Percentiles rank a stretch among this genome's conserved stretches.
phyloP scores from a whole-genome alignment of 768 basidiomycete species.

The Rhodosporidiobolus sp. region DNA sequence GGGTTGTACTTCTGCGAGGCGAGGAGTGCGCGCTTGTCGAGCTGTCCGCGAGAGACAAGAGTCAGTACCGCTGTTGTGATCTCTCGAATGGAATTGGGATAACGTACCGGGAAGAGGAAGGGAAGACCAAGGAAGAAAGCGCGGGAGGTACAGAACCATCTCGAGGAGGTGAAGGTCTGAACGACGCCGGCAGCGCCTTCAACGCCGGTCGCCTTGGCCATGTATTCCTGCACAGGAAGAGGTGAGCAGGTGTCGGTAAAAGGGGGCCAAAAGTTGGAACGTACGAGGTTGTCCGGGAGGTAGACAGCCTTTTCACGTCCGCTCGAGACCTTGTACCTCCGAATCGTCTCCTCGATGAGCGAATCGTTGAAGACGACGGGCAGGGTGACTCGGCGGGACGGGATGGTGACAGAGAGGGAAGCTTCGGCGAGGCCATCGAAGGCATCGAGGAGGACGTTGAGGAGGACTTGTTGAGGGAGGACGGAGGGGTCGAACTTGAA shows the following conservation, averaged over 20 bases:
- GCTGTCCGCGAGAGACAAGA: constrained; percentile 46
- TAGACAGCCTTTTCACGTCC: constrained; percentile 60
- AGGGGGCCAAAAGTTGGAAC: too few relatives aligned
- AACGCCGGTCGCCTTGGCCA: constrained; percentile 62
- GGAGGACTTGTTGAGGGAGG: constrained; percentile 54
- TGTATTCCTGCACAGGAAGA: constrained; percentile 52
- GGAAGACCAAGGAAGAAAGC: not conserved
- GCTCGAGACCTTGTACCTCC: constrained; percentile 59
- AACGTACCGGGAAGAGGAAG: constrained; percentile 4
- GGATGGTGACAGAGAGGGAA: constrained; percentile 52
- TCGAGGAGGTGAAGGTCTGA: constrained; percentile 54
- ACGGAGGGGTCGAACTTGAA: constrained; percentile 56
- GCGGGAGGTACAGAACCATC: not conserved
- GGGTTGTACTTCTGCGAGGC: constrained; percentile 74
- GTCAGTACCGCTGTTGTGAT: constrained; percentile 60
- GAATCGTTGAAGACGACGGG: constrained; percentile 64
- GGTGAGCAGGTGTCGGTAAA: too few relatives aligned
- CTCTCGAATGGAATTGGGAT: constrained; percentile 62
- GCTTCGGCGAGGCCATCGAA: constrained; percentile 13
- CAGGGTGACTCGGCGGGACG: constrained; percentile 59
- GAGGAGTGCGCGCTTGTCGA: constrained; percentile 60
- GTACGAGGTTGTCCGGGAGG: constrained; percentile 61
- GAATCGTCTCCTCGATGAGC: constrained; percentile 59
- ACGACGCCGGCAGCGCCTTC: constrained; percentile 55
- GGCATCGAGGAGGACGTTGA: constrained; percentile 51